Percentiles rank a stretch among this genome's conserved stretches.
Evolutionary conservation across 768 basidiomycete species (phyloP).

Genomic region (Russula compacta): DNA sequence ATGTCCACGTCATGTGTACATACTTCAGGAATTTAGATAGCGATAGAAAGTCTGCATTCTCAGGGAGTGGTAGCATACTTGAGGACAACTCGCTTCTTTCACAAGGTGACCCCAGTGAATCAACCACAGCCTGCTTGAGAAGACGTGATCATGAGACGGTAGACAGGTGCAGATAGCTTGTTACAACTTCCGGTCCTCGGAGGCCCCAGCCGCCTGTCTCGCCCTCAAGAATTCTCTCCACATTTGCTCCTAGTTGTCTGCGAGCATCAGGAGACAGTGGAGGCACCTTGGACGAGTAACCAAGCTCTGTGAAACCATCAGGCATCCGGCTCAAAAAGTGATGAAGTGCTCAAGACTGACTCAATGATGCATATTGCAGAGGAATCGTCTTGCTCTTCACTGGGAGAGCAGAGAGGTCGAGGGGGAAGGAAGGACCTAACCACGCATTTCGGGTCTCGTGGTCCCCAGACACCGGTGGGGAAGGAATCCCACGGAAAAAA

Average conservation of each 20-base stretch:
- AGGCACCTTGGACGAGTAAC: conserved; percentile 50
- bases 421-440: conserved; percentile 63
- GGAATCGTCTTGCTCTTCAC: conserved; percentile 46
- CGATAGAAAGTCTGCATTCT: no score
- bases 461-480: conserved; percentile 36
- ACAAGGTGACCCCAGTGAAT: no score
- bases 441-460: conserved; percentile 63
- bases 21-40: no score
- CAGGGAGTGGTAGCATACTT: no score
- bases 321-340: not conserved
- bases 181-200: not conserved
- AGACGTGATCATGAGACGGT: no score
- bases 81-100: no score
- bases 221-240: conserved; percentile 47
- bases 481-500: not conserved
- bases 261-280: conserved; percentile 51
- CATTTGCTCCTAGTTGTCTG: conserved; percentile 46
- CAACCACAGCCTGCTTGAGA: no score
- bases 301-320: conserved; percentile 40
- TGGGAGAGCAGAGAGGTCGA: conserved; percentile 52
- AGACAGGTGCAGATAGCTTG: not conserved
- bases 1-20: no score
- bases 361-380: conserved; percentile 49
- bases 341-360: conserved; percentile 7
- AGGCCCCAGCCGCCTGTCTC: conserved; percentile 64